Evolutionary conservation across 345 rosid genomes (phyloP).

Genomic region (Euclidium syriacum): DNA sequence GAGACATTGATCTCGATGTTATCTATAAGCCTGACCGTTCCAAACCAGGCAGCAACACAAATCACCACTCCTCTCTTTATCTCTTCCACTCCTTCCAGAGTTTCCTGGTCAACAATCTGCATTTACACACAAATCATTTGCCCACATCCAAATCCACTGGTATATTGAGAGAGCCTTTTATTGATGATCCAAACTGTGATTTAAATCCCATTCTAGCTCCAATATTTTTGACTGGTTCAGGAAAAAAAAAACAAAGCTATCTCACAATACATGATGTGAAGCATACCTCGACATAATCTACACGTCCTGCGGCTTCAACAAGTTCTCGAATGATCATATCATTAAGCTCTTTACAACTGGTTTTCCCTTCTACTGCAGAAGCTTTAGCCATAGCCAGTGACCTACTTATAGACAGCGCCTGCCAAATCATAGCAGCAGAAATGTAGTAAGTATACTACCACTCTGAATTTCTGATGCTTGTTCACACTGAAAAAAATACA

Average conservation of each 20-base stretch:
- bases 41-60: slow-evolving; percentile 80
- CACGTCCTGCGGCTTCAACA: slow-evolving; percentile 54
- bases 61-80: slow-evolving; percentile 55
- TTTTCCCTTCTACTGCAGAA: slow-evolving; percentile 40
- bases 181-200: not conserved
- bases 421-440: slow-evolving; percentile 4
- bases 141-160: not conserved
- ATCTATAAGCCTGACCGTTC: slow-evolving; percentile 76
- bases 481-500: not conserved
- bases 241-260: not conserved
- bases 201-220: not conserved
- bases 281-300: slow-evolving; percentile 88
- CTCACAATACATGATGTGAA: not conserved
- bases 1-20: slow-evolving; percentile 57
- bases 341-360: slow-evolving; percentile 39
- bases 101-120: slow-evolving; percentile 71
- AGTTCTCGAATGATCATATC: slow-evolving; percentile 44
- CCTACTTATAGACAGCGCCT: slow-evolving; percentile 84
- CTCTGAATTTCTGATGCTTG: not conserved
- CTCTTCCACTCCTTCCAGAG: slow-evolving; percentile 52
- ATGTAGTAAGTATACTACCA: not conserved
- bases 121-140: slow-evolving; percentile 1
- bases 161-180: not conserved
- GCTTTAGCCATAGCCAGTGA: slow-evolving; percentile 54
- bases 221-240: not conserved